These are phyloP conservation scores for Ceratobasidium sp. DNA, from an alignment of 1,284 basidiomycete species.

Conservation along the genomic window DNA sequence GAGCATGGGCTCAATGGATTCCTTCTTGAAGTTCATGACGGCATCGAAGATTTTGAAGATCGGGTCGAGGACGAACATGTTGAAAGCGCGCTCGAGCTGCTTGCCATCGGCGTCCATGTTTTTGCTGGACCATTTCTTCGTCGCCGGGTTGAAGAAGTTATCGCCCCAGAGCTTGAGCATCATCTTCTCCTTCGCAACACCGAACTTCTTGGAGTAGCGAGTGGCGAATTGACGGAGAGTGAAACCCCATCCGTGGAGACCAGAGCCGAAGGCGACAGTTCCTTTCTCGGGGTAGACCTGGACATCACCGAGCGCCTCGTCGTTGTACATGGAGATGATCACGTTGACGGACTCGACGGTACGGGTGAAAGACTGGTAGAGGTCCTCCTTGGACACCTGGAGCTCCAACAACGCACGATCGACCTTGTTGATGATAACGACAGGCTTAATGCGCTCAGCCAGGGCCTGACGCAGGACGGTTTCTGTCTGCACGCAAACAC, in stretches of 20 bases:
- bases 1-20: constrained; percentile 83
- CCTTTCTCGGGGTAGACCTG: constrained; percentile 99
- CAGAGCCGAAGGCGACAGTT: constrained; percentile 98
- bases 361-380: constrained; percentile 98
- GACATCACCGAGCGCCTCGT: constrained; percentile 94
- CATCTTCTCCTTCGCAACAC: constrained; percentile 99
- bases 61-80: constrained; percentile 97
- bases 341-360: constrained; percentile 99
- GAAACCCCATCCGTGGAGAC: constrained; percentile 99
- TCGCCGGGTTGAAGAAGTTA: constrained; percentile 99
- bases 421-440: constrained; percentile 99
- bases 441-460: constrained; percentile 99
- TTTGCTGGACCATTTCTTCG: constrained; percentile 96
- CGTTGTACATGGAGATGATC: constrained; percentile 98
- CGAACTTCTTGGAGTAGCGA: constrained; percentile 98
- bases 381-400: constrained; percentile 96
- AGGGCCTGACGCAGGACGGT: constrained; percentile 98
- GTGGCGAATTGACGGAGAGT: constrained; percentile 96
- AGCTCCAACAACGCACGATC: constrained; percentile 99
- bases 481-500: constrained; percentile 99
- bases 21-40: constrained; percentile 99
- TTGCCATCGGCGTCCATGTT: constrained; percentile 84
- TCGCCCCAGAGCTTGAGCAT: constrained; percentile 99
- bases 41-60: constrained; percentile 99
- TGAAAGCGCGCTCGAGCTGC: constrained; percentile 91